Evolutionary conservation across 257 asterid species (phyloP), one percentile per base, ranked within the genome.

Genomic region (Dorcoceras hygrometricum): DNA sequence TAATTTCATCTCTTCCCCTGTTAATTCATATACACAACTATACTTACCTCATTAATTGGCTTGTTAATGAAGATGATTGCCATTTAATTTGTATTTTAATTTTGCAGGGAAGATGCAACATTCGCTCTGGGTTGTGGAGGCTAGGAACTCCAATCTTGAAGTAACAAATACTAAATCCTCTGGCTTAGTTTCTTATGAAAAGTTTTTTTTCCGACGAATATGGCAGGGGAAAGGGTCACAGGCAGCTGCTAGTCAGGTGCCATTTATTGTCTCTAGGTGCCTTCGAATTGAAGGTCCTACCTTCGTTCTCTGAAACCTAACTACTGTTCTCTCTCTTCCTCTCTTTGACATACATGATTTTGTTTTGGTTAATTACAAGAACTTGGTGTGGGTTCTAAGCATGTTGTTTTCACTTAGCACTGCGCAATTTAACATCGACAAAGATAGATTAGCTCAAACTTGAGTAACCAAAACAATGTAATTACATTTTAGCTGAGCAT

Each of bases 201-300:
- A 85, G 78, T 89, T 77, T 73, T 78, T 79, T 78, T 88, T 93
- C 73, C 82, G 99, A 76, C 82, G 91, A 83, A 88, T 90, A 84
- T 93, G 97, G 97, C 97, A 88, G 79, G 96, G 97, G 80, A 93
- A 86, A 82, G 95, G 86, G 48, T 87, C 96, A 73, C 89, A 84
- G 67, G 76, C 80, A 53, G 89, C 99, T 78, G 91, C 97, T 82
- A 84, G 83, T 79, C 86, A 93, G 99, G 99, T 90, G 84, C 74
- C 69, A 60, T 59, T 63, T 75, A 58, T 67, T 18, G 62, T 73
- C 53, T 68, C 76, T 75, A 69, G 69, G 53, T 74, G 65, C 74
- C 50, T 69, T 74, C 64, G 59, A 59, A 24, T 62, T 62, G 65
- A 67, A 70, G 64, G 27, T 51, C 59, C 16, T 48, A 67, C 48